Conservation (phyloP, 768 basidiomycete genomes). For the Pleurotus ostreatus region DNA sequence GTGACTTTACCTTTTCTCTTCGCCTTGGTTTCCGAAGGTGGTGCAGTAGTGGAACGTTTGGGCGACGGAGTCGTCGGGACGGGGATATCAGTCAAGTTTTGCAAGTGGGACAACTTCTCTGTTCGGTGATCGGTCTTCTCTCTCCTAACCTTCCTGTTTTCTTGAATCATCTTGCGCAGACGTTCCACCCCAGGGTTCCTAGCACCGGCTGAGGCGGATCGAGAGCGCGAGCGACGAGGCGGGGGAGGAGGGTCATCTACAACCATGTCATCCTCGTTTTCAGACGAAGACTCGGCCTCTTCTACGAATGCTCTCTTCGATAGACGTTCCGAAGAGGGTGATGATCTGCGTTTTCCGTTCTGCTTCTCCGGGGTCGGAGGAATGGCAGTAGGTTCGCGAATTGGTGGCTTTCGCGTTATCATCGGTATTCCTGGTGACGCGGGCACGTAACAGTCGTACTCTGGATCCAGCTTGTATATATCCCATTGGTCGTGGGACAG, state of each 20-base stretch:
- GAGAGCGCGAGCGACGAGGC: constrained; percentile 5
- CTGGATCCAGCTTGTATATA: constrained; percentile 75
- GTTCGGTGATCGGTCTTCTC: constrained; percentile 24
- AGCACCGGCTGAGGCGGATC: neutral
- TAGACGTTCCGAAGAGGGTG: constrained; percentile 19
- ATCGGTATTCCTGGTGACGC: constrained; percentile 31
- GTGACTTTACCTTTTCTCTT: constrained; percentile 5
- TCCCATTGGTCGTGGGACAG: constrained; percentile 82
- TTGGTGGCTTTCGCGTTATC: constrained; percentile 22
- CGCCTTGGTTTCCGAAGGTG: neutral
- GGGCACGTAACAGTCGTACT: constrained; percentile 63
- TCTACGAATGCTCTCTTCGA: constrained; percentile 18
- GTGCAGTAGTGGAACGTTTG: constrained; percentile 23
- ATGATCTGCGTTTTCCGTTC: constrained; percentile 9
- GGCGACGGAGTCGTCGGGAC: constrained; percentile 29
- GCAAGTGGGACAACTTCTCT: constrained; percentile 13
- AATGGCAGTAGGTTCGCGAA: neutral
- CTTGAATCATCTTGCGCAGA: constrained; percentile 27
- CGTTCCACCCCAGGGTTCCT: constrained; percentile 17
- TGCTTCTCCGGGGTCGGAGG: constrained; percentile 5
- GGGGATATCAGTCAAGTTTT: constrained; percentile 10
- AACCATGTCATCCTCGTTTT: constrained; percentile 51
- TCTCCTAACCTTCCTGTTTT: constrained; percentile 27
- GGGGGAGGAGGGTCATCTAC: constrained; percentile 28
- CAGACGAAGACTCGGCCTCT: constrained; percentile 22